phyloP scores from a whole-genome alignment of 257 asterid genomes.

The Ballota nigra region DNA sequence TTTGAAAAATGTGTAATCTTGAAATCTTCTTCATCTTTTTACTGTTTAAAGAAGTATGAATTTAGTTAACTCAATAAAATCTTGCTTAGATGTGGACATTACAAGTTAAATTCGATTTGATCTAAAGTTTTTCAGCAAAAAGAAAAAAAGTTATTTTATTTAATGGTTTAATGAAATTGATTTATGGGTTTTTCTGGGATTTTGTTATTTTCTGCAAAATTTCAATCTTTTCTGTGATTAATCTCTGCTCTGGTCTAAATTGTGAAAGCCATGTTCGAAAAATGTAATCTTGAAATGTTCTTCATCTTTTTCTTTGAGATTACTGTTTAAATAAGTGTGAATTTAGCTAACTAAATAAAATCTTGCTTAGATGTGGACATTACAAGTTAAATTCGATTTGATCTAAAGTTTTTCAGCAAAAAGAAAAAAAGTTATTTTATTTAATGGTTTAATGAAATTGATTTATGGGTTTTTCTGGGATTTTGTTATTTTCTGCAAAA shows the following conservation, averaged over 20 bases:
- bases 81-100: conserved; percentile 9
- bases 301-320: neutral
- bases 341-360: neutral
- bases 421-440: too few relatives aligned
- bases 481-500: conserved; percentile 18
- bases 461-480: neutral
- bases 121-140: conserved; percentile 18
- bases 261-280: too few relatives aligned
- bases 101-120: conserved; percentile 30
- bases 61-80: neutral
- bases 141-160: too few relatives aligned
- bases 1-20: neutral
- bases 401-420: conserved; percentile 27
- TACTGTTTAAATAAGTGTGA: neutral
- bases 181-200: neutral
- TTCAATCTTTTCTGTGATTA: conserved; percentile 20
- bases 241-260: conserved; percentile 5
- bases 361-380: conserved; percentile 7
- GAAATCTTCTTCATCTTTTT: neutral
- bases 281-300: neutral
- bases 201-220: conserved; percentile 18
- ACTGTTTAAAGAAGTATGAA: neutral
- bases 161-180: neutral
- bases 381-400: conserved; percentile 29
- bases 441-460: neutral